Evolutionary conservation across 139 green algal species (phyloP).

Genomic region (Chlorella sp.): DNA sequence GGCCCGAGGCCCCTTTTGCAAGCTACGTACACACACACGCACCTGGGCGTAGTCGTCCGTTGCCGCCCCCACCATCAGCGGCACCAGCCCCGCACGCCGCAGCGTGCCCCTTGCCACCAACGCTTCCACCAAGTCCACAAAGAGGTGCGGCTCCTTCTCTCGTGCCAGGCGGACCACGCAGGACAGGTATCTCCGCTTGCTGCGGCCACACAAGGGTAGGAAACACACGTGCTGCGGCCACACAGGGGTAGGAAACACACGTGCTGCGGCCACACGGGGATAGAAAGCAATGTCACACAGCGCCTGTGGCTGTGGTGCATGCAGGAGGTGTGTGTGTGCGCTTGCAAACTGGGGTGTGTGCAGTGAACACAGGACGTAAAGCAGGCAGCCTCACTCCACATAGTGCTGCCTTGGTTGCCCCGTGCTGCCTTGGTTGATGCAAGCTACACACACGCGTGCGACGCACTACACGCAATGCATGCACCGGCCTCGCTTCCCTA

Average conservation of each 20-base stretch:
- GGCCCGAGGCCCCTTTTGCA: too few species aligned
- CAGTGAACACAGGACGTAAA: too few species aligned
- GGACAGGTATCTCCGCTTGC: slow-evolving; percentile 44
- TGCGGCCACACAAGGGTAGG: background rate
- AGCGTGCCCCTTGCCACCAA: slow-evolving; percentile 37
- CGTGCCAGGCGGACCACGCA: slow-evolving; percentile 70
- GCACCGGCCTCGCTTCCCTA: too few species aligned
- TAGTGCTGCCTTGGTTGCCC: too few species aligned
- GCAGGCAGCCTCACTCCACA: too few species aligned
- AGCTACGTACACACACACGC: background rate
- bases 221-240: too few species aligned
- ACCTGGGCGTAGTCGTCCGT: slow-evolving; percentile 47
- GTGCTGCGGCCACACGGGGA: background rate
- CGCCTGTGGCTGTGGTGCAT: background rate
- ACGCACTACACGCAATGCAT: too few species aligned
- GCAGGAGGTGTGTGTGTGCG: background rate
- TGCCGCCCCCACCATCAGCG: slow-evolving; percentile 45
- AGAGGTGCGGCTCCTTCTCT: slow-evolving; percentile 79
- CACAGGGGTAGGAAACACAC: background rate
- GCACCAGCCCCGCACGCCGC: slow-evolving; percentile 23
- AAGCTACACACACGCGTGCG: too few species aligned
- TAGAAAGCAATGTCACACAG: background rate
- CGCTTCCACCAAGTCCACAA: slow-evolving; percentile 50
- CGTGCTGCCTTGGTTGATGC: too few species aligned
- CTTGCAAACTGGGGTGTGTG: too few species aligned